Evolutionary conservation across 192 early-diverging fungal species (phyloP), one percentile per base, ranked within the genome.

Genomic region (Podila clonocystis): DNA sequence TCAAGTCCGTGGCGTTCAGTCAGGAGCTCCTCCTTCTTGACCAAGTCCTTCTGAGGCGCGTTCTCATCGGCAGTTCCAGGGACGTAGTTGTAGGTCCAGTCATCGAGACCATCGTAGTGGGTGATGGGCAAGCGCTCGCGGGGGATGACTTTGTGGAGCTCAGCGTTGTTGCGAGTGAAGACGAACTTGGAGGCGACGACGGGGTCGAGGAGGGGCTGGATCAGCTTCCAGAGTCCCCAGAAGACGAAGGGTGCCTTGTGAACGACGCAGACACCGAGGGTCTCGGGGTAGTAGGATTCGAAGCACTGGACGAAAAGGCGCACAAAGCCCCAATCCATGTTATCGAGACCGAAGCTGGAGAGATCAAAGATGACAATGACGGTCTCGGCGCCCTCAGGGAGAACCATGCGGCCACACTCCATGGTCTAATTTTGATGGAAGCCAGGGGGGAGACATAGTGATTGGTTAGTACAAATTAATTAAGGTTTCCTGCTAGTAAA

Each of bases 191-290:
- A 86, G 30, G 90, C 95, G 9, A 97, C 96, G 19, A 97, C 94
- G 48, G 96, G 95, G 73, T 98, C 96, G 22, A 98, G 85, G 76
- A 95, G 85, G 41, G 94, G 93, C 65, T 89, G 84, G 68, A 97
- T 92, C 62, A 96, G 73, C 66, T 88, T 89, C 96, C 96, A 98
- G 65, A 95, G 87, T 65, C 90, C 91, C 66, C 89, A 86, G 83
- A 97, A 97, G 38, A 97, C 86, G 92, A 95, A 97, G 59, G 96
- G 95, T 4, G 96, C 95, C 67, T 92, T 91, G 82, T 97, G 93
- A 36, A 98, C 91, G 5, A 97, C 85, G 41, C 91, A 90, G 5
- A 88, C 79, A 34, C 96, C 96, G 17, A 98, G 86, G 28, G 89
- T 91, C 77, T 98, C 96, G 22, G 96, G 96, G 76, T 97, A 98